A percentile compares a stretch with the other conserved stretches of the same genome.
These are phyloP conservation scores for Ilyonectria robusta DNA, from an alignment of 2,329 filamentous ascomycete genomes.

Conservation along the genomic window DNA sequence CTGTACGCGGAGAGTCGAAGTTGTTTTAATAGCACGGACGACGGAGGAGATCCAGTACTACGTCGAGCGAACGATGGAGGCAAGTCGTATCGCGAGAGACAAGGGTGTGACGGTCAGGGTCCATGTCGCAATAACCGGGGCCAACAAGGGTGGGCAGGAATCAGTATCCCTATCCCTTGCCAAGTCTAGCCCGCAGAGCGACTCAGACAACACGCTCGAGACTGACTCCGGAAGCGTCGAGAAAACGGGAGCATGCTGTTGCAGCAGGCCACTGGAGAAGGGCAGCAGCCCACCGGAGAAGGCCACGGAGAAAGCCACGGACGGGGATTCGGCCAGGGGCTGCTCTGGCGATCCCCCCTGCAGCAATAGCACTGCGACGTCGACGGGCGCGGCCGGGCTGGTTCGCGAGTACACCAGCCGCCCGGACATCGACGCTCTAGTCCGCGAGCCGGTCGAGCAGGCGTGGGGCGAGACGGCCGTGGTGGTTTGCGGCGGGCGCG, in stretches of 20 bases:
- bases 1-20: constrained; percentile 68
- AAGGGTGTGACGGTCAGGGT: constrained; percentile 65
- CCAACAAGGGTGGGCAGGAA: constrained; percentile 24
- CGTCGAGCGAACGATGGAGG: constrained; percentile 62
- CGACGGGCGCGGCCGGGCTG: constrained; percentile 40
- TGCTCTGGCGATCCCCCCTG: constrained; percentile 36
- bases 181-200: constrained; percentile 29
- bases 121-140: constrained; percentile 67
- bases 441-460: constrained; percentile 68
- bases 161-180: constrained; percentile 55
- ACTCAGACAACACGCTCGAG: constrained; percentile 36
- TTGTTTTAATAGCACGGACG: constrained; percentile 66
- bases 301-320: constrained; percentile 21
- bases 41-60: constrained; percentile 71
- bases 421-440: constrained; percentile 66
- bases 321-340: constrained; percentile 19
- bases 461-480: constrained; percentile 74
- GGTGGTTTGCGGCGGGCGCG: constrained; percentile 71
- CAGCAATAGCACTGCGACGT: constrained; percentile 10
- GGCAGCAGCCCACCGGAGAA: constrained; percentile 36
- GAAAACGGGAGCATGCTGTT: constrained; percentile 39
- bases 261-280: constrained; percentile 35
- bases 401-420: constrained; percentile 62
- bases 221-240: constrained; percentile 31
- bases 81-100: constrained; percentile 56